Conservation (phyloP, 164 flowering plant species). For the Nelumbo lutea region DNA sequence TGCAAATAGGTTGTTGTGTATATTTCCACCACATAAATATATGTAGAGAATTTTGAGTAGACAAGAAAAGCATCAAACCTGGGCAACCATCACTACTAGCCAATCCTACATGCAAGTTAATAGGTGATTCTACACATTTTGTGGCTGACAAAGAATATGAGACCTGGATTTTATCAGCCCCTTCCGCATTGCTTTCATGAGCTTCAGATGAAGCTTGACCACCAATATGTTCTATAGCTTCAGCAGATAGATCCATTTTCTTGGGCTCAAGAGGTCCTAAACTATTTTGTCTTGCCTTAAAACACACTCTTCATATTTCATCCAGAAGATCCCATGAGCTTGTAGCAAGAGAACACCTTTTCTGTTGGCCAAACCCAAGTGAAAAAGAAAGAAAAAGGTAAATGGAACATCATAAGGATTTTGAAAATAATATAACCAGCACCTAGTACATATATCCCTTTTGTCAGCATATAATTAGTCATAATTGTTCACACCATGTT, state of each 20-base stretch:
- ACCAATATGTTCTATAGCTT: conserved; percentile 21
- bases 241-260: conserved; percentile 31
- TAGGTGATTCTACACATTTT: conserved; percentile 7
- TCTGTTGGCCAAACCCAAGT: conserved; percentile 29
- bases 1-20: background rate
- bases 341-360: conserved; percentile 32
- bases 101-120: conserved; percentile 8
- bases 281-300: conserved; percentile 67
- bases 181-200: conserved; percentile 15
- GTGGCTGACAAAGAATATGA: conserved; percentile 11
- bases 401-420: too few species aligned
- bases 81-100: conserved; percentile 6
- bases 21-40: background rate
- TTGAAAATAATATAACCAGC: background rate
- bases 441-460: too few species aligned
- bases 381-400: background rate
- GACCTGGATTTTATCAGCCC: background rate
- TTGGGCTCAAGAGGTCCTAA: conserved; percentile 30
- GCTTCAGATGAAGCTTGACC: conserved; percentile 1
- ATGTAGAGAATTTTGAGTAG: background rate
- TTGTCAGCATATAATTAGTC: too few species aligned
- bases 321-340: too few species aligned
- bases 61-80: conserved; percentile 8
- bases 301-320: conserved; percentile 68
- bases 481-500: too few species aligned